Evolutionary conservation across 2,329 filamentous ascomycete species (phyloP).

Genomic region (Diplodia mutila): DNA sequence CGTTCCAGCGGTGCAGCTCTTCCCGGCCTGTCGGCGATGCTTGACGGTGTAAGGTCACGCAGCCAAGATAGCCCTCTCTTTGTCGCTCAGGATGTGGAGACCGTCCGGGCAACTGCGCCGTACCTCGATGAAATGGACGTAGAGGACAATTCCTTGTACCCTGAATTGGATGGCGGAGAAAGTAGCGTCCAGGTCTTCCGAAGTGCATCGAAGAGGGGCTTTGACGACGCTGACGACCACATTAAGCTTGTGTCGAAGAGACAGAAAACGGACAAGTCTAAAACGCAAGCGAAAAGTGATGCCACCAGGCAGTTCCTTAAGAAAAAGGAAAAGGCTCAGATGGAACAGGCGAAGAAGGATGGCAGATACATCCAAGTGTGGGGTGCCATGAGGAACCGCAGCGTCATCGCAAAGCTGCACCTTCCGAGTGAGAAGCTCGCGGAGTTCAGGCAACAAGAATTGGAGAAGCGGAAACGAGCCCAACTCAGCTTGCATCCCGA

Average conservation of each 20-base stretch:
- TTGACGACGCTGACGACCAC: constrained; percentile 36
- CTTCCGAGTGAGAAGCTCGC: constrained; percentile 44
- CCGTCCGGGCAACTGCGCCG: constrained; percentile 24
- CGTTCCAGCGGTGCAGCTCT: not conserved
- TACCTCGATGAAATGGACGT: constrained; percentile 27
- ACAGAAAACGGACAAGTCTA: constrained; percentile 44
- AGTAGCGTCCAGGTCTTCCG: constrained; percentile 36
- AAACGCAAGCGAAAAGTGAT: constrained; percentile 45
- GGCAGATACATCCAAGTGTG: constrained; percentile 52
- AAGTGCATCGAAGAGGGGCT: constrained; percentile 36
- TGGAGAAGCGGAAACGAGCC: constrained; percentile 31
- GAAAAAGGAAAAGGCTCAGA: constrained; percentile 50
- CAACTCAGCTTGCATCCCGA: constrained; percentile 19
- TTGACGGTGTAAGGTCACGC: constrained; percentile 31
- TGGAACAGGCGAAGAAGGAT: constrained; percentile 48
- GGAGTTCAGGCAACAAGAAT: constrained; percentile 39
- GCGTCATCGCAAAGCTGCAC: constrained; percentile 47
- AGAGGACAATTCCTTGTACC: constrained; percentile 33
- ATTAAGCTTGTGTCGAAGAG: constrained; percentile 32
- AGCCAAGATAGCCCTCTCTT: not conserved
- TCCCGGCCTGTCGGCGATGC: constrained; percentile 30
- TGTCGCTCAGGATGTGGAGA: not conserved
- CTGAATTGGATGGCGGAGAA: constrained; percentile 33
- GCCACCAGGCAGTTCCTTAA: constrained; percentile 53
- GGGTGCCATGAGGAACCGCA: constrained; percentile 51